Percentiles rank a stretch among this genome's conserved stretches.
phyloP scores from a whole-genome alignment of 441 rosid genomes.

The Pelargonium fulgidum region DNA sequence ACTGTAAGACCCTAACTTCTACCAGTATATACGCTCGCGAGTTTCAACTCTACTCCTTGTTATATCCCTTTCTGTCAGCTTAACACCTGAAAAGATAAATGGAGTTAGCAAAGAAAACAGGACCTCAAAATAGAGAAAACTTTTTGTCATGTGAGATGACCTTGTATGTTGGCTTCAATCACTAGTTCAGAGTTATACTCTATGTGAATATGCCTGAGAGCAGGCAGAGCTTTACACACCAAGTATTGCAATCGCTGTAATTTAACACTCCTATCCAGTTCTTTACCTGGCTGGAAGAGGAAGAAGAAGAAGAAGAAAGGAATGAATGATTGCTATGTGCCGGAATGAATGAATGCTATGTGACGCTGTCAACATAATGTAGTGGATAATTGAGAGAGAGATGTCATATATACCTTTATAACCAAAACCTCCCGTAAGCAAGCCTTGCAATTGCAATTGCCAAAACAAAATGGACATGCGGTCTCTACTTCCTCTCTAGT shows the following conservation, averaged over 20 bases:
- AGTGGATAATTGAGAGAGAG: slow-evolving; percentile 3
- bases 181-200: slow-evolving; percentile 16
- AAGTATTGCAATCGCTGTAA: slow-evolving; percentile 15
- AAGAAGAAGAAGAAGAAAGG: not conserved
- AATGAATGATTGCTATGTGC: not conserved
- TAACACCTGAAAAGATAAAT: slow-evolving; percentile 13
- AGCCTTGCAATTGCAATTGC: slow-evolving; percentile 40
- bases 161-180: slow-evolving; percentile 14
- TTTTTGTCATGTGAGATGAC: slow-evolving; percentile 15
- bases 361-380: not conserved
- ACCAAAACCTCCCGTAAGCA: slow-evolving; percentile 37
- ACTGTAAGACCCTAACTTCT: slow-evolving; percentile 2
- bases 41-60: slow-evolving; percentile 8
- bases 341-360: not conserved
- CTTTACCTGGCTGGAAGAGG: slow-evolving; percentile 9
- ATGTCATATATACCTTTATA: slow-evolving; percentile 23
- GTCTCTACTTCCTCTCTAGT: slow-evolving; percentile 27
- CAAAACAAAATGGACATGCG: slow-evolving; percentile 38
- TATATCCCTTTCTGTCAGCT: slow-evolving; percentile 11
- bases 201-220: slow-evolving; percentile 16
- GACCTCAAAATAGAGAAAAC: not conserved
- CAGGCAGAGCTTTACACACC: slow-evolving; percentile 17
- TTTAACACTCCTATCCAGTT: not conserved
- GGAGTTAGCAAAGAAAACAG: slow-evolving; percentile 7
- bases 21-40: slow-evolving; percentile 26